phyloP scores from a whole-genome alignment of 1,284 basidiomycete genomes.

The Somion occarium region DNA sequence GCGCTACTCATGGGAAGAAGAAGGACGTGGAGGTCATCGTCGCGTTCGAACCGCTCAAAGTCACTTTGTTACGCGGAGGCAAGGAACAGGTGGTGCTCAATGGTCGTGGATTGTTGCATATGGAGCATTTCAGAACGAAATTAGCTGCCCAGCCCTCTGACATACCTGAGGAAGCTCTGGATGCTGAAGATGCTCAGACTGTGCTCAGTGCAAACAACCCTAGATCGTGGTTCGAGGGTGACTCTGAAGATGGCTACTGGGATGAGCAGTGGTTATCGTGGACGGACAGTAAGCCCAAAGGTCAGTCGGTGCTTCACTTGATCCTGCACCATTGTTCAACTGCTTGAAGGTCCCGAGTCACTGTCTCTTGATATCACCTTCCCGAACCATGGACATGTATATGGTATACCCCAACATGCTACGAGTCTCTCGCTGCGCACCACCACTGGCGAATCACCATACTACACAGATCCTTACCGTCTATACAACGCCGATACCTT shows the following conservation, averaged over 20 bases:
- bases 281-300: conserved; percentile 94
- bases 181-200: conserved; percentile 44
- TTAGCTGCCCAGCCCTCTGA: conserved; percentile 32
- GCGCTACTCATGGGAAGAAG: conserved; percentile 51
- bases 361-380: conserved; percentile 92
- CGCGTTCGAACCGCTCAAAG: conserved; percentile 67
- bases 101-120: conserved; percentile 86
- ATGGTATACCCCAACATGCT: conserved; percentile 96
- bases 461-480: conserved; percentile 89
- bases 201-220: conserved; percentile 52
- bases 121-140: conserved; percentile 94
- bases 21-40: conserved; percentile 62
- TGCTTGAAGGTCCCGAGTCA: conserved; percentile 79
- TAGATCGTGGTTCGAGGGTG: conserved; percentile 84
- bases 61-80: conserved; percentile 70
- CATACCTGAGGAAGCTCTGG: conserved; percentile 33
- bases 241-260: conserved; percentile 80
- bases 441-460: conserved; percentile 66
- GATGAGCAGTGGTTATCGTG: conserved; percentile 86
- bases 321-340: conserved; percentile 2
- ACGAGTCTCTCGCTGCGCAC: conserved; percentile 86
- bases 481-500: conserved; percentile 98
- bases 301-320: conserved; percentile 35
- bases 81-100: conserved; percentile 88
- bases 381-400: conserved; percentile 86